Evolutionary conservation across 331 rosid species (phyloP).

Genomic region (Malus hybrid): DNA sequence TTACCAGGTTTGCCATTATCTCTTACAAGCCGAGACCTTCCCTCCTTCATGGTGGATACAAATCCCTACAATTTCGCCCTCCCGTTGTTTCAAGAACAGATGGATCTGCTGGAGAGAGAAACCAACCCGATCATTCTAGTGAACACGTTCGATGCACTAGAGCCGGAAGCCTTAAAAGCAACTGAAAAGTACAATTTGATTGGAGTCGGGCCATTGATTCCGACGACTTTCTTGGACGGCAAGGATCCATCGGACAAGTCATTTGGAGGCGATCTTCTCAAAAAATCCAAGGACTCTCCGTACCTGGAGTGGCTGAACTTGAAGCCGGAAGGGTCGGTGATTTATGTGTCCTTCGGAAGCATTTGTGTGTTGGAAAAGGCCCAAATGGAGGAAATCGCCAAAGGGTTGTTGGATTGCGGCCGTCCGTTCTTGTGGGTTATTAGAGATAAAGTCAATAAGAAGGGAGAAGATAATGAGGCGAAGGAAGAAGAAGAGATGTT

Average conservation of each 20-base stretch:
- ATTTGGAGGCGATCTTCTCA: slow-evolving; percentile 26
- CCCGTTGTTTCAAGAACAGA: slow-evolving; percentile 3
- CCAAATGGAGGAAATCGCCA: slow-evolving; percentile 59
- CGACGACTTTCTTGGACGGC: slow-evolving; percentile 22
- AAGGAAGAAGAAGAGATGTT: not conserved
- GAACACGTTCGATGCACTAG: slow-evolving; percentile 49
- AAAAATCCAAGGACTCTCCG: not conserved
- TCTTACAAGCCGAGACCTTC: slow-evolving; percentile 31
- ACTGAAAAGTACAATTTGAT: slow-evolving; percentile 3
- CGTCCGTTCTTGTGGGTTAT: slow-evolving; percentile 34
- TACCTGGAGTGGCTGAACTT: slow-evolving; percentile 44
- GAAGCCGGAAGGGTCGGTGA: slow-evolving; percentile 32
- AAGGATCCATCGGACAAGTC: slow-evolving; percentile 19
- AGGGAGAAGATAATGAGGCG: not conserved
- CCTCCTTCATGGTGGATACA: slow-evolving; percentile 20
- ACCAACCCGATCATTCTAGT: slow-evolving; percentile 24
- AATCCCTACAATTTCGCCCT: slow-evolving; percentile 6
- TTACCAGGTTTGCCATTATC: slow-evolving; percentile 47
- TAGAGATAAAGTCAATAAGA: not conserved
- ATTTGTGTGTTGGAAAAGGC: slow-evolving; percentile 14
- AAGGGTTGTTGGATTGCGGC: slow-evolving; percentile 16
- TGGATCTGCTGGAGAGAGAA: not conserved
- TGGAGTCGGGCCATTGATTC: slow-evolving; percentile 12
- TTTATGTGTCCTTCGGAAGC: slow-evolving; percentile 65
- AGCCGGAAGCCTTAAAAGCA: slow-evolving; percentile 35